Evolutionary conservation across 805 yeast genomes (phyloP).

Genomic region (Saturnispora bothae): DNA sequence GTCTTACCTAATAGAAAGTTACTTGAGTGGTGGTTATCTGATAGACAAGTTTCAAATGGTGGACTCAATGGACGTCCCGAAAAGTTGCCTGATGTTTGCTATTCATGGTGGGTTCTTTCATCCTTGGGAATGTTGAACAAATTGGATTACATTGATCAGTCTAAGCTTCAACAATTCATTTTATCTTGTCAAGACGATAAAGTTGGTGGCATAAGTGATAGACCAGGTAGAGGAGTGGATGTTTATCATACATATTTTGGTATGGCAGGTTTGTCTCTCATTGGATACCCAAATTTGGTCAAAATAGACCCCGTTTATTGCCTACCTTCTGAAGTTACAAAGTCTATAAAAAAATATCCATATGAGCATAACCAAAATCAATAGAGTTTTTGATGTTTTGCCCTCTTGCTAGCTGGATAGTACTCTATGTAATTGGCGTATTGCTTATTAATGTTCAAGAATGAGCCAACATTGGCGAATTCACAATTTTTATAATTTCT

Average conservation of each 20-base stretch:
- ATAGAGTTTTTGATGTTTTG: conserved; percentile 36
- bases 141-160: conserved; percentile 67
- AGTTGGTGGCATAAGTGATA: conserved; percentile 85
- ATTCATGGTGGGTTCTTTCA: conserved; percentile 94
- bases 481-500: conserved; percentile 76
- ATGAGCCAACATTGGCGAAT: conserved; percentile 60
- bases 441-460: conserved; percentile 28
- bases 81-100: conserved; percentile 93
- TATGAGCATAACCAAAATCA: conserved; percentile 9
- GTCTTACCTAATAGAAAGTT: conserved; percentile 32
- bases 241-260: conserved; percentile 91
- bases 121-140: conserved; percentile 56
- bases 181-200: conserved; percentile 65
- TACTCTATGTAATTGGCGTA: conserved; percentile 67
- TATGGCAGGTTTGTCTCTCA: conserved; percentile 72
- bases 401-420: conserved; percentile 45
- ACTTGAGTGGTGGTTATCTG: conserved; percentile 80
- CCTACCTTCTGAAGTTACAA: conserved; percentile 47
- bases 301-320: conserved; percentile 81
- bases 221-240: conserved; percentile 86
- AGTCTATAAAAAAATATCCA: conserved; percentile 23
- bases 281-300: conserved; percentile 51
- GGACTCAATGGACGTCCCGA: conserved; percentile 97
- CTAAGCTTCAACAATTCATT: conserved; percentile 55
- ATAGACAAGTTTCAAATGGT: conserved; percentile 77